Evolutionary conservation across 305 asterid species (phyloP).

Genomic region (Fraxinus sp.): DNA sequence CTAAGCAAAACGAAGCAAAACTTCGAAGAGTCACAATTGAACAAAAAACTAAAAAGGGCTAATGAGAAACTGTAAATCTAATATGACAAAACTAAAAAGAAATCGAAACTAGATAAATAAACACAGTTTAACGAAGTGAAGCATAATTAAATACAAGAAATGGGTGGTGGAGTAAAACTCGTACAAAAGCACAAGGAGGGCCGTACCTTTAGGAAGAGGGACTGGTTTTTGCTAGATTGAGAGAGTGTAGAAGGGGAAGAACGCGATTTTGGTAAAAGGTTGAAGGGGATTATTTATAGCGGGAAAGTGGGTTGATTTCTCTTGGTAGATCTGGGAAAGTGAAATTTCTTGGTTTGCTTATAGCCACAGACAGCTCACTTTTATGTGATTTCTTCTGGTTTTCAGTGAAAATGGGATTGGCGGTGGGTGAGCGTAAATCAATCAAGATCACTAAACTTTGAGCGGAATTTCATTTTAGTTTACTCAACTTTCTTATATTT

Average conservation of each 20-base stretch:
- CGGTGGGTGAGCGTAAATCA: neutral
- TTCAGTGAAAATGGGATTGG: neutral
- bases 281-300: conserved; percentile 43
- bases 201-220: conserved; percentile 41
- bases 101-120: neutral
- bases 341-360: conserved; percentile 10
- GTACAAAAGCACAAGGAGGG: conserved; percentile 5
- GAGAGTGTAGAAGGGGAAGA: conserved; percentile 8
- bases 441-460: neutral
- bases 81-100: neutral
- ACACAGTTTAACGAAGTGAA: neutral
- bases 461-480: neutral
- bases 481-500: neutral
- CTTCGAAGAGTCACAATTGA: conserved; percentile 1
- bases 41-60: neutral
- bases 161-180: neutral
- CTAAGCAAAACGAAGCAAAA: conserved; percentile 23
- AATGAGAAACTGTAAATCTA: neutral
- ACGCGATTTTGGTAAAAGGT: conserved; percentile 38
- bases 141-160: conserved; percentile 2
- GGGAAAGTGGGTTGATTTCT: neutral
- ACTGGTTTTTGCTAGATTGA: conserved; percentile 16
- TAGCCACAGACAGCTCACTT: neutral
- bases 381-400: neutral
- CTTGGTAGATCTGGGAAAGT: conserved; percentile 32